Conservation (phyloP, 1,139 yeast species). For the Arxiozyma telluris region DNA sequence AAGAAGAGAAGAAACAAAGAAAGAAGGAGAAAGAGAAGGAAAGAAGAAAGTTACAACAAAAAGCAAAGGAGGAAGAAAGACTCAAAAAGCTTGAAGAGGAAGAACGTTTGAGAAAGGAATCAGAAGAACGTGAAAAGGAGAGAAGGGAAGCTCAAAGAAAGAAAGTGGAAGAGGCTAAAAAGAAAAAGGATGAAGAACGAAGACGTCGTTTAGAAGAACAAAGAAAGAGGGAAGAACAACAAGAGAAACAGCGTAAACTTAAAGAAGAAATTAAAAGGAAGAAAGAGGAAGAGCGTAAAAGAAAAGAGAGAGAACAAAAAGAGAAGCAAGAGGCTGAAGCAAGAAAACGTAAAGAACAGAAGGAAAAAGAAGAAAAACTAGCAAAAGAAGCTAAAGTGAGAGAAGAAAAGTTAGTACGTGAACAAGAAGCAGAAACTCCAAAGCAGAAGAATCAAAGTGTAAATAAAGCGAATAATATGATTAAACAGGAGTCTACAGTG, state of each 20-base stretch:
- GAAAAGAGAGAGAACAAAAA: constrained; percentile 37
- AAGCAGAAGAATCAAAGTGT: constrained; percentile 12
- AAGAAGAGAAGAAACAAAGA: constrained; percentile 60
- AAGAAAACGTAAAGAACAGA: constrained; percentile 23
- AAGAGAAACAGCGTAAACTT: constrained; percentile 34
- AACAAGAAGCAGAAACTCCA: constrained; percentile 27
- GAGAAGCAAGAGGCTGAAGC: constrained; percentile 37
- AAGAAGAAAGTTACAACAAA: constrained; percentile 63
- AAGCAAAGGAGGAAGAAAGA: constrained; percentile 52
- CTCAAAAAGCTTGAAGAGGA: constrained; percentile 34
- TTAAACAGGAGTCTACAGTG: neutral
- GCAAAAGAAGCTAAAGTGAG: constrained; percentile 28
- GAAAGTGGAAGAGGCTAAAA: constrained; percentile 30
- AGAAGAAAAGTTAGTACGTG: constrained; percentile 21
- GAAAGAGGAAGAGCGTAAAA: constrained; percentile 36
- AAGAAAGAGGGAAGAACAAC: constrained; percentile 33
- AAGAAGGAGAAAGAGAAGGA: constrained; percentile 79
- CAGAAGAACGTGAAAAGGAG: constrained; percentile 38
- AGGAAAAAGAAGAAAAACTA: constrained; percentile 15
- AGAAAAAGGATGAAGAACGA: constrained; percentile 37
- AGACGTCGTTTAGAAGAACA: constrained; percentile 37
- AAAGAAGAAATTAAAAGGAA: constrained; percentile 34
- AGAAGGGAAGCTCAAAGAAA: constrained; percentile 37
- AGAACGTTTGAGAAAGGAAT: constrained; percentile 36
- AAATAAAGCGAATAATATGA: neutral